Evolutionary conservation across 495 filamentous ascomycete genomes (phyloP), one percentile per base, ranked within the genome.

Genomic region (Penicillium fimorum): DNA sequence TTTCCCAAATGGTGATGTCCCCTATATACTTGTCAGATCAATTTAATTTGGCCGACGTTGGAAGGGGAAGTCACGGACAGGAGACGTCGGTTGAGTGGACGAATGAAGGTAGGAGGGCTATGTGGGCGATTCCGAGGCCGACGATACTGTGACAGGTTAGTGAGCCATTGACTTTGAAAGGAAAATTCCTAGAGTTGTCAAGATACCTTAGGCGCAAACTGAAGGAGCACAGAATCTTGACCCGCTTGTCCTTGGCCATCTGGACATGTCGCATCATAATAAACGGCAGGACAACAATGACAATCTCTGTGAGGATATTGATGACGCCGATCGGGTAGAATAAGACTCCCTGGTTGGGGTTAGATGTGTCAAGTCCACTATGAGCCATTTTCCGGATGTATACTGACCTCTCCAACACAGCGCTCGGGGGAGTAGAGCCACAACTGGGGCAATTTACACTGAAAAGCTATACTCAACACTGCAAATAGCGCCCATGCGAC

Each of bases 191-290:
- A 4, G 25, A 47, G 24, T 30, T 30, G 30, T 22, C 20, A 24
- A 50, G 29, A 40, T 60, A 66, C 67, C 58, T 33, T 24, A 58
- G 4, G 13, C 67, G 62, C 7, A 57, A 45, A 18, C 49, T 57
- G 38, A 70, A 70, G 1, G 65, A 64, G 33, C 40, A 59, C 41
- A 70, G 53, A 27, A 70, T 64, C 50, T 64, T 62, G 0, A 66
- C n/a, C 7, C 63, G 56, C 46, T 59, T 66, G 25, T 45, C 11
- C 43, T 15, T 44, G n/a, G 32, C 51, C 57, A 68, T 60, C 40
- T 66, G 65, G 10, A 70, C 65, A 44, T 63, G 58, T 1, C 50
- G 55, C 57, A 70, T 62, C 67, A 70, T 68, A 35, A 64, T 52
- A 50, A 68, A 64, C 0, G 65, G 62, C 8, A 53, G 43, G 8